Evolutionary conservation across 495 filamentous ascomycete genomes (phyloP).

Genomic region (Trichodelitschia bisporula): DNA sequence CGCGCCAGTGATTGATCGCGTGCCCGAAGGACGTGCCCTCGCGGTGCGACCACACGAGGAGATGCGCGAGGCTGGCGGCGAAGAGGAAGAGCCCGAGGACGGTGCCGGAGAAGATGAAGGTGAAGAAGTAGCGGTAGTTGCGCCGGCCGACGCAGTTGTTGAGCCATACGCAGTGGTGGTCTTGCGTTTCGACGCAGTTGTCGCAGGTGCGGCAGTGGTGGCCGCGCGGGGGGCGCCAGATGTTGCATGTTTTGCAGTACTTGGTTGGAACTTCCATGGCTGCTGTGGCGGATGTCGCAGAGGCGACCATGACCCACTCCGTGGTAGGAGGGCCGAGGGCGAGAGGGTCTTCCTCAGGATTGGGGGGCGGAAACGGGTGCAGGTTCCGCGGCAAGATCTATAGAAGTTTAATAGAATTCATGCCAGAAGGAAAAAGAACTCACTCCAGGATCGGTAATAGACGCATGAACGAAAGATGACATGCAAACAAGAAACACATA

Average conservation of each 20-base stretch:
- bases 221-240: constrained; percentile 86
- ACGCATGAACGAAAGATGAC: constrained; percentile 83
- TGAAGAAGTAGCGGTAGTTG: constrained; percentile 95
- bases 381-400: constrained; percentile 73
- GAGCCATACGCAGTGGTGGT: constrained; percentile 97
- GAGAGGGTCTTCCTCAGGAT: constrained; percentile 50
- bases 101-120: constrained; percentile 54
- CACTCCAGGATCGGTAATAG: constrained; percentile 77
- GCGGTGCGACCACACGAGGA: constrained; percentile 43
- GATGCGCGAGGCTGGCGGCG: constrained; percentile 51
- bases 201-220: constrained; percentile 95
- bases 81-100: constrained; percentile 55
- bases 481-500: constrained; percentile 78
- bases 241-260: constrained; percentile 87
- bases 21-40: constrained; percentile 32
- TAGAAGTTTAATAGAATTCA: constrained; percentile 1
- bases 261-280: constrained; percentile 96
- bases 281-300: constrained; percentile 40
- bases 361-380: constrained; percentile 32
- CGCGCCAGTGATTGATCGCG: constrained; percentile 29
- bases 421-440: constrained; percentile 14
- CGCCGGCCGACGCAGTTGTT: constrained; percentile 96
- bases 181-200: constrained; percentile 90
- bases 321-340: constrained; percentile 60
- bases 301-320: constrained; percentile 75